A percentile compares a stretch with the other conserved stretches of the same genome.
Conservation (phyloP, 164 flowering plant species). For the Vitis labrusca region DNA sequence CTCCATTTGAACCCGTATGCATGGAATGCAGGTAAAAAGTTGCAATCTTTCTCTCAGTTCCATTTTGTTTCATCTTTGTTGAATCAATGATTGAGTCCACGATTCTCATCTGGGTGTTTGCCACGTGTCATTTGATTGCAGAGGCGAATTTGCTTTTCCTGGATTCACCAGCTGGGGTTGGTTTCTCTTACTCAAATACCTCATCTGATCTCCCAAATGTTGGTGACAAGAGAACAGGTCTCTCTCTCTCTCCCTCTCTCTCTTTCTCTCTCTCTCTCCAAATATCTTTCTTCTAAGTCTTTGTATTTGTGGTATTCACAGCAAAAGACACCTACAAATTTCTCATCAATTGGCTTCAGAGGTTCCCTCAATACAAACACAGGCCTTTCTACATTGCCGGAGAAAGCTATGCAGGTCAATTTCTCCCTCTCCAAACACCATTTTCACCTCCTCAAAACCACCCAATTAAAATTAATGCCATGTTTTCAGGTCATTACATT, state of each 20-base stretch:
- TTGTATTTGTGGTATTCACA: slow-evolving; percentile 10
- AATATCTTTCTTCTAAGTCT: background rate
- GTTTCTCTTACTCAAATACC: slow-evolving; percentile 36
- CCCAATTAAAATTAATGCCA: background rate
- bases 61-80: too few relatives aligned
- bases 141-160: slow-evolving; percentile 36
- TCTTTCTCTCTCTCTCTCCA: background rate
- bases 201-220: slow-evolving; percentile 10
- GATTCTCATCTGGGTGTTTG: background rate
- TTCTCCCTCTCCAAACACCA: background rate
- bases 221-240: slow-evolving; percentile 40
- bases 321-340: slow-evolving; percentile 31
- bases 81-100: background rate
- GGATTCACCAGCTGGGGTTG: slow-evolving; percentile 37
- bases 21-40: slow-evolving; percentile 29
- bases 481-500: slow-evolving; percentile 32
- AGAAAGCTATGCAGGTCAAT: slow-evolving; percentile 53
- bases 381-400: slow-evolving; percentile 47
- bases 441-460: background rate
- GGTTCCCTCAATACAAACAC: slow-evolving; percentile 43
- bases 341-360: slow-evolving; percentile 38
- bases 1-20: slow-evolving; percentile 24
- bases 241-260: background rate
- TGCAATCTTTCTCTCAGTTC: background rate
- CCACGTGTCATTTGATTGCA: slow-evolving; percentile 9